Percentiles rank a stretch among this genome's conserved stretches.
phyloP scores from a whole-genome alignment of 495 filamentous ascomycete species.

The Pseudevernia furfuracea region DNA sequence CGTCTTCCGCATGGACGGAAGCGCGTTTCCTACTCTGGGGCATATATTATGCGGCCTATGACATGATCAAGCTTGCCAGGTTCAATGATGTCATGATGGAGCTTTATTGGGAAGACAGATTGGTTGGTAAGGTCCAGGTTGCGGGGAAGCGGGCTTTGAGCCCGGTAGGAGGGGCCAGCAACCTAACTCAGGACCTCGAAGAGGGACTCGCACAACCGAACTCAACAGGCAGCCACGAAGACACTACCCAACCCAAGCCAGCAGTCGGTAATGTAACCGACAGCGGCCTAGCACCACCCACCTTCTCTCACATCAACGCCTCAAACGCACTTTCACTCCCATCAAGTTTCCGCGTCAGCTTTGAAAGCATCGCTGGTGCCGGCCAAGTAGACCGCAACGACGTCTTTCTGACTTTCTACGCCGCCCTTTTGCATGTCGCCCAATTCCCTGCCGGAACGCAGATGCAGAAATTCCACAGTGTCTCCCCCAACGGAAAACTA shows the following conservation, averaged over 20 bases:
- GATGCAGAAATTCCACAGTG: not conserved
- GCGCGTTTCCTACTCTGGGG: slow-evolving; percentile 2
- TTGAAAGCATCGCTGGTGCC: not conserved
- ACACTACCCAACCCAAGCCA: not conserved
- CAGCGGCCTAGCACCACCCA: not conserved
- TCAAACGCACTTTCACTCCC: not conserved
- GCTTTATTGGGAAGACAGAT: not conserved
- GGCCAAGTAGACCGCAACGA: not conserved
- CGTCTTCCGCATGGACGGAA: not conserved
- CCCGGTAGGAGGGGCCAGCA: not conserved
- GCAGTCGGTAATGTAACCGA: not conserved
- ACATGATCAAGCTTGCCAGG: not conserved
- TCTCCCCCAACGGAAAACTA: not conserved
- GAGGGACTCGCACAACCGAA: not conserved
- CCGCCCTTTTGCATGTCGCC: not conserved
- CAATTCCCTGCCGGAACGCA: too few species aligned
- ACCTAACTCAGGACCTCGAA: not conserved
- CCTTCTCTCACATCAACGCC: not conserved
- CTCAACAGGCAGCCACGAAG: not conserved
- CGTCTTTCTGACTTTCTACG: not conserved
- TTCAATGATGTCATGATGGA: not conserved
- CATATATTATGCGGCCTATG: not conserved
- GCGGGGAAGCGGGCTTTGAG: not conserved
- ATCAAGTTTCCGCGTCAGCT: not conserved
- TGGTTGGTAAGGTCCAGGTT: not conserved